phyloP scores from a whole-genome alignment of 139 green algal genomes.

The Closterium sp. region DNA sequence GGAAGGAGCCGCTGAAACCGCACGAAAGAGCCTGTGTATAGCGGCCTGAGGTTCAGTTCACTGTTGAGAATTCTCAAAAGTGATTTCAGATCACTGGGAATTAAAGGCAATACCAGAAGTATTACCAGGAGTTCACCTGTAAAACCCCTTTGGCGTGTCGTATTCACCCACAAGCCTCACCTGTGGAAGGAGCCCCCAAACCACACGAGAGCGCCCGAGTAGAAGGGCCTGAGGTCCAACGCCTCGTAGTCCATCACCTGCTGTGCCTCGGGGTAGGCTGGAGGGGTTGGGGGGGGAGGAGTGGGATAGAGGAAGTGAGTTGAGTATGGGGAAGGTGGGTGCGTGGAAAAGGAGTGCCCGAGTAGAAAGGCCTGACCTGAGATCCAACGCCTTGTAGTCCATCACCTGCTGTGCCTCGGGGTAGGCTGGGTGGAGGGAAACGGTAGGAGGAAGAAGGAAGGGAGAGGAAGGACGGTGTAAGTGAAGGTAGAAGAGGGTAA shows the following conservation, averaged over 20 bases:
- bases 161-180: too few relatives aligned
- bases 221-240: conserved; percentile 81
- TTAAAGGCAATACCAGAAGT: too few relatives aligned
- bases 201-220: conserved; percentile 83
- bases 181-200: conserved; percentile 67
- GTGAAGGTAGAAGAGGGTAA: too few relatives aligned
- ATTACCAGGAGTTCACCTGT: too few relatives aligned
- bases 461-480: not conserved
- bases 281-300: not conserved
- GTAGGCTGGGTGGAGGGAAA: not conserved
- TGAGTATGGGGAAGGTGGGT: too few relatives aligned
- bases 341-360: conserved; percentile 59
- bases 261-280: not conserved
- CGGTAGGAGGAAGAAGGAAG: not conserved
- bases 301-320: not conserved
- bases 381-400: conserved; percentile 80
- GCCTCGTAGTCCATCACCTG: too few relatives aligned
- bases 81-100: too few relatives aligned
- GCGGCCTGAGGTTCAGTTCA: conserved; percentile 85
- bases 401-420: conserved; percentile 58
- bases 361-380: conserved; percentile 89
- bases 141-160: too few relatives aligned
- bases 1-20: too few relatives aligned
- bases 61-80: too few relatives aligned
- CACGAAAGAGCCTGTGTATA: too few relatives aligned